These are phyloP conservation scores for Cucumis hystrix DNA, from an alignment of 306 rosid genomes.

Conservation along the genomic window DNA sequence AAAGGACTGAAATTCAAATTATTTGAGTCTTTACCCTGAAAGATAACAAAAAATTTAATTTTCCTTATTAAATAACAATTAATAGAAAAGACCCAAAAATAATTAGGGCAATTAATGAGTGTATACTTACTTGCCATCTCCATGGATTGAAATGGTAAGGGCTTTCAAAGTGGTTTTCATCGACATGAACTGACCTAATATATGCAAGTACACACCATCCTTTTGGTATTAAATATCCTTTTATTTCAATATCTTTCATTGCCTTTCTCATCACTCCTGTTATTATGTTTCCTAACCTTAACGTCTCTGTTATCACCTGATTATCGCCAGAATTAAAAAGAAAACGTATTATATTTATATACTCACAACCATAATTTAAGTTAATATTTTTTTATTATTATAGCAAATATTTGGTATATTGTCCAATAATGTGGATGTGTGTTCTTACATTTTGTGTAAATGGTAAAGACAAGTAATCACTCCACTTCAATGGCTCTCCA, in stretches of 20 bases:
- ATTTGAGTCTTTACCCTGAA: neutral
- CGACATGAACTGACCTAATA: slow-evolving; percentile 78
- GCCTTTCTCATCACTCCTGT: slow-evolving; percentile 79
- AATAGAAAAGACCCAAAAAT: neutral
- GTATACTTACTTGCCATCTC: slow-evolving; percentile 67
- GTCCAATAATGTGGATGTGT: too few species aligned
- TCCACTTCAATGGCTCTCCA: slow-evolving; percentile 62
- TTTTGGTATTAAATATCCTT: slow-evolving; percentile 83
- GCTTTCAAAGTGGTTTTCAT: slow-evolving; percentile 59
- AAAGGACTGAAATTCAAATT: slow-evolving; percentile 51
- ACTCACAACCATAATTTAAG: too few species aligned
- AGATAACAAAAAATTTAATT: too few species aligned
- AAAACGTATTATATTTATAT: too few species aligned
- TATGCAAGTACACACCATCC: slow-evolving; percentile 90
- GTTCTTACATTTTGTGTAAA: slow-evolving; percentile 69
- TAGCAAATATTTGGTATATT: too few species aligned
- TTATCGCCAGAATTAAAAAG: neutral
- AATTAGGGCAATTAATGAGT: neutral
- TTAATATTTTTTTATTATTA: too few species aligned
- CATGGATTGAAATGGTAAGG: slow-evolving; percentile 89
- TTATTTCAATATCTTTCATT: slow-evolving; percentile 56
- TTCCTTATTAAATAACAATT: neutral
- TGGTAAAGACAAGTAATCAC: slow-evolving; percentile 72
- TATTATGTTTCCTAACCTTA: slow-evolving; percentile 65
- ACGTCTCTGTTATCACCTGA: slow-evolving; percentile 76